phyloP scores from a whole-genome alignment of 352 stramenopile species.

The Nothophytophthora sp. region DNA sequence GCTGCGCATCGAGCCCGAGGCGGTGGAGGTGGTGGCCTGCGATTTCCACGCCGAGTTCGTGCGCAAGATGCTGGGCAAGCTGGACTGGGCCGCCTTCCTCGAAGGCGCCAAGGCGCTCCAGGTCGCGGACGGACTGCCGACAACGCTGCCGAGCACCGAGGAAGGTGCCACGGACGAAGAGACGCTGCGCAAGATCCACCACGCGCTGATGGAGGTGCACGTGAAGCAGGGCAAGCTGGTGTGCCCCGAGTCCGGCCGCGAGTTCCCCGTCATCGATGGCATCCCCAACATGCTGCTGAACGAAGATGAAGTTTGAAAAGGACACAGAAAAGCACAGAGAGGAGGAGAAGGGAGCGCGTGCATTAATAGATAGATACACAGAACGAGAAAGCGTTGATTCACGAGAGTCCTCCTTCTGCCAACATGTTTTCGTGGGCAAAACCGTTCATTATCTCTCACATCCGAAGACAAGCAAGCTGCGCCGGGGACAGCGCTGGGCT shows the following conservation, averaged over 20 bases:
- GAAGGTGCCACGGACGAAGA: constrained; percentile 57
- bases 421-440: too few relatives aligned
- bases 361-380: constrained; percentile 36
- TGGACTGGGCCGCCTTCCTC: constrained; percentile 90
- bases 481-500: too few relatives aligned
- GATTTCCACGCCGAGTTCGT: constrained; percentile 88
- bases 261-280: constrained; percentile 96
- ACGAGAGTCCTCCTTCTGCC: too few relatives aligned
- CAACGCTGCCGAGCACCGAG: constrained; percentile 40
- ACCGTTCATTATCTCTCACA: constrained; percentile 29
- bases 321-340: background rate
- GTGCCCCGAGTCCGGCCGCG: constrained; percentile 95
- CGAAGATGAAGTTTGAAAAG: constrained; percentile 86
- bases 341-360: background rate
- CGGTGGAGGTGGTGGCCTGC: constrained; percentile 80
- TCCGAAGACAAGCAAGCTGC: too few relatives aligned
- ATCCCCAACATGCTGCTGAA: constrained; percentile 98
- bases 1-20: constrained; percentile 82
- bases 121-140: constrained; percentile 70
- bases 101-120: constrained; percentile 73
- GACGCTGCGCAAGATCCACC: constrained; percentile 85
- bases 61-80: constrained; percentile 88
- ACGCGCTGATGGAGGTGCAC: constrained; percentile 93
- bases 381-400: too few relatives aligned
- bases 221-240: constrained; percentile 96